Evolutionary conservation across 2,329 filamentous ascomycete genomes (phyloP), one percentile per base, ranked within the genome.

Genomic region (Paecilomyces sp.): DNA sequence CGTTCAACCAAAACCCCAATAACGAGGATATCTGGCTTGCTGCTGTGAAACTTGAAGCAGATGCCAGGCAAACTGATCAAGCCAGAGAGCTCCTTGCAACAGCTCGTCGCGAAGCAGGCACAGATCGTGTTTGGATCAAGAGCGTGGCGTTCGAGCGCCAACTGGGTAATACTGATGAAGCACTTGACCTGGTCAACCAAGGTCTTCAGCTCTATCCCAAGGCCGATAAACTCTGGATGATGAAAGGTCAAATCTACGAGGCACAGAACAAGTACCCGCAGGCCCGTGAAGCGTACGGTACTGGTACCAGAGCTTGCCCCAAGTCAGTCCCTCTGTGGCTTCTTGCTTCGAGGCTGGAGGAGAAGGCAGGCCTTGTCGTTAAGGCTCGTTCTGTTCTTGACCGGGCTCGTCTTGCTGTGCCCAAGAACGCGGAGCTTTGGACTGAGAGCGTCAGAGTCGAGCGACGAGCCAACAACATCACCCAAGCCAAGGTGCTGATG

Each of bases 21-120:
- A 97, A 96, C 76, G 94, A 99, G 75, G 92, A 97, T 72, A 97
- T 99, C 65, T 99, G 94, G 89, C 87, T 97, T 55, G 90, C 92
- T 15, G 94, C 94, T 54, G 94, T 99, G 65, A 96, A 97, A 74
- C 85, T 99, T 31, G 94, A 99, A 76, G 91, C 94, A 0, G 92
- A 97, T 69, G 93, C 91, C 62, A 85, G 87, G 52, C 87, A 96
- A 68, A 87, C 85, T 50, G 89, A 92, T 41, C 87, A 94, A 70
- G 94, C 94, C 0, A 83, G 92, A 53, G 85, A 89, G 62, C 85
- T 99, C 25, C 83, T 99, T 47, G 85, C 87, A 57, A 89, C 89
- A 12, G 94, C 94, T 24, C 87, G 94, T 58, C 86, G 90, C 60
- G 89, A 96, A 73, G 92, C 94, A 1, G 91, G 92, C 1, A 99